phyloP scores from a whole-genome alignment of 1,284 basidiomycete species.

The Sparassis latifolia region DNA sequence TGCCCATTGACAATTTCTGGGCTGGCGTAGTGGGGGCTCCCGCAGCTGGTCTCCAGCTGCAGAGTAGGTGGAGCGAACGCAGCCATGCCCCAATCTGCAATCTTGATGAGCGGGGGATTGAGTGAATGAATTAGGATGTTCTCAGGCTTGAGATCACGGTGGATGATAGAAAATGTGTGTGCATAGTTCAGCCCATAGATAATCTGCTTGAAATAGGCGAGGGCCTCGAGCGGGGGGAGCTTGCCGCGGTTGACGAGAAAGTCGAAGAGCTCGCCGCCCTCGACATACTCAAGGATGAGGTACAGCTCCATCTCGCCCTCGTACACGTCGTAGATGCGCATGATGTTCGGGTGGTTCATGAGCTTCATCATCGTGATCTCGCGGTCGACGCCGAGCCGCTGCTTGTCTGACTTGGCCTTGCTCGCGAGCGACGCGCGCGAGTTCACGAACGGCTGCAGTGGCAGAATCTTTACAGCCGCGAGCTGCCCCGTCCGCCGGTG shows the following conservation, averaged over 20 bases:
- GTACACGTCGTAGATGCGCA: slow-evolving; percentile 96
- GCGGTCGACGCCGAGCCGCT: slow-evolving; percentile 87
- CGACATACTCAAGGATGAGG: slow-evolving; percentile 94
- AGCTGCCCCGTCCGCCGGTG: slow-evolving; percentile 87
- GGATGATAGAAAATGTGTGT: slow-evolving; percentile 97
- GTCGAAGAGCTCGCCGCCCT: slow-evolving; percentile 97
- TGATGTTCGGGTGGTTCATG: slow-evolving; percentile 96
- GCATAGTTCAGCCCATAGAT: slow-evolving; percentile 96
- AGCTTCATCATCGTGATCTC: slow-evolving; percentile 99
- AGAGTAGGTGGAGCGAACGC: slow-evolving; percentile 77
- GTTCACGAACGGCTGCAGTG: slow-evolving; percentile 76
- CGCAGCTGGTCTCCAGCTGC: slow-evolving; percentile 94
- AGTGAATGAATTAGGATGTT: slow-evolving; percentile 89
- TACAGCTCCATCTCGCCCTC: slow-evolving; percentile 92
- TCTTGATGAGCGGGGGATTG: slow-evolving; percentile 85
- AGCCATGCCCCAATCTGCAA: slow-evolving; percentile 99
- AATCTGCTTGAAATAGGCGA: slow-evolving; percentile 96
- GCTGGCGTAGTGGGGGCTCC: slow-evolving; percentile 96
- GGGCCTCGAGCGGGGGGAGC: slow-evolving; percentile 77
- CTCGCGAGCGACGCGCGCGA: slow-evolving; percentile 73
- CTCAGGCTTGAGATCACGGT: slow-evolving; percentile 98
- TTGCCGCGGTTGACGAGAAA: slow-evolving; percentile 90
- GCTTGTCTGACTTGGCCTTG: slow-evolving; percentile 81
- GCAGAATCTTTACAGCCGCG: slow-evolving; percentile 97
- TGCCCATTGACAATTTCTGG: slow-evolving; percentile 97